Base-by-base conservation (phyloP, 2,329 filamentous ascomycete genomes). In the Metarhizium rileyi region DNA sequence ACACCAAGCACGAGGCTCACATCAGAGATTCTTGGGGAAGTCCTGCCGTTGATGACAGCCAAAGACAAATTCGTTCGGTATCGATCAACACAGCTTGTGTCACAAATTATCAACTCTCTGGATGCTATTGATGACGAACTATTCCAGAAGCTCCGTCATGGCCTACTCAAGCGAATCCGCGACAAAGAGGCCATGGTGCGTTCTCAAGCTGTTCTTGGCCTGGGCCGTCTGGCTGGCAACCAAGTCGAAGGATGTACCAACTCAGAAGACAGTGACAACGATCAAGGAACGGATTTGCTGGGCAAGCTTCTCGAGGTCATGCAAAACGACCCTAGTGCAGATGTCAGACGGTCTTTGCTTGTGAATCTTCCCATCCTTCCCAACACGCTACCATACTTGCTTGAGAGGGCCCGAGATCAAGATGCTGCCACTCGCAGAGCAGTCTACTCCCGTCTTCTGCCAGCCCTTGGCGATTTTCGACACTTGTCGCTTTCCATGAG, bases 61-160 rank as follows among this genome's bases (percentile, higher is more conserved):
- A 97, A 95, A 68, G 93, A 98, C 68, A 97, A 96, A 68, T 86
- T 86, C 52, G 86, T 97, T 44, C 81, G 93, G 51, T 98, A 89
- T 67, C 79, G 93, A 51, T 82, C 90, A 4, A 94, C 91, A 0
- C 93, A 98, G 64, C 80, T 95, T 47, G 82, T 95, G 48, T 86
- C 90, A 2, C 87, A 95, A 63, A 83, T 96, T 54, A 85, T 98
- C 69, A 95, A 95, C 69, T 93, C 86, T 12, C 76, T 98, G 25
- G 88, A 95, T 54, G 84, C 88, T 2, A 88, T 97, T 58, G 93
- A 97, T 60, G 90, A 95, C 63, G 88, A 93, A 45, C 70, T 96
- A 10, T 98, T 95, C 64, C 83, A 90, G 58, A 80, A 88, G 52
- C 75, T 97, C 52, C 80, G 88, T 47, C 77, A 87, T 48, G 86